Percentiles rank a stretch among this genome's conserved stretches.
phyloP scores from a whole-genome alignment of 2,329 filamentous ascomycete species.

The Talaromyces islandicus region DNA sequence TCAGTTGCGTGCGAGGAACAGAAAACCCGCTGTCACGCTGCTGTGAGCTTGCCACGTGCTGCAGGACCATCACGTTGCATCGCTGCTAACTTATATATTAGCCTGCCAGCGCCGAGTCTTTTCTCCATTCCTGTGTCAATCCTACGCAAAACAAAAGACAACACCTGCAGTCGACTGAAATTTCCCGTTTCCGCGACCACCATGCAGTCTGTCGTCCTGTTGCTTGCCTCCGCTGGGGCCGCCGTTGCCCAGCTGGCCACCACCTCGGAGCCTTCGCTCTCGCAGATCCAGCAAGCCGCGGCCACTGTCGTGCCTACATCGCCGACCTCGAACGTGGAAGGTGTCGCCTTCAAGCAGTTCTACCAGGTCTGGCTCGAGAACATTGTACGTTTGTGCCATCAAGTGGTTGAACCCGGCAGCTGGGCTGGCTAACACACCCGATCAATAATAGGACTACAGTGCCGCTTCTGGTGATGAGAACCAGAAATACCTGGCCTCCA shows the following conservation, averaged over 20 bases:
- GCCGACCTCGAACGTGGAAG: slow-evolving; percentile 60
- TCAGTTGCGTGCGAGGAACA: background rate
- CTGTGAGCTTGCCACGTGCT: background rate
- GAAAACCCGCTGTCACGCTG: background rate
- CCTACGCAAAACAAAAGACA: background rate
- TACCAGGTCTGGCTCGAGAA: slow-evolving; percentile 75
- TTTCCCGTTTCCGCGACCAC: slow-evolving; percentile 24
- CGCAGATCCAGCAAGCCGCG: slow-evolving; percentile 25
- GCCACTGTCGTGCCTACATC: slow-evolving; percentile 58
- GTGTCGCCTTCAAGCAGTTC: slow-evolving; percentile 67
- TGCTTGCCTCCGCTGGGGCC: slow-evolving; percentile 21
- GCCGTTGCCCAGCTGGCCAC: slow-evolving; percentile 22
- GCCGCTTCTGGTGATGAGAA: slow-evolving; percentile 55
- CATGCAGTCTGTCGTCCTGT: slow-evolving; percentile 37
- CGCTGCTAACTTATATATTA: background rate
- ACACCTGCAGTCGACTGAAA: background rate
- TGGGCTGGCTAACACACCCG: slow-evolving; percentile 21
- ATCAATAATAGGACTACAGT: slow-evolving; percentile 48
- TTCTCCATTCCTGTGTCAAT: background rate
- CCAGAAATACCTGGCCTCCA: slow-evolving; percentile 23
- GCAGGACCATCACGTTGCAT: background rate
- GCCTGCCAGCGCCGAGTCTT: background rate
- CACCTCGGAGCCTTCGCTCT: slow-evolving; percentile 19
- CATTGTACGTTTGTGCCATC: slow-evolving; percentile 42
- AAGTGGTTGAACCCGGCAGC: background rate